Conservation (phyloP, 371 early-diverging fungal genomes). For the Mortierella sp. region DNA sequence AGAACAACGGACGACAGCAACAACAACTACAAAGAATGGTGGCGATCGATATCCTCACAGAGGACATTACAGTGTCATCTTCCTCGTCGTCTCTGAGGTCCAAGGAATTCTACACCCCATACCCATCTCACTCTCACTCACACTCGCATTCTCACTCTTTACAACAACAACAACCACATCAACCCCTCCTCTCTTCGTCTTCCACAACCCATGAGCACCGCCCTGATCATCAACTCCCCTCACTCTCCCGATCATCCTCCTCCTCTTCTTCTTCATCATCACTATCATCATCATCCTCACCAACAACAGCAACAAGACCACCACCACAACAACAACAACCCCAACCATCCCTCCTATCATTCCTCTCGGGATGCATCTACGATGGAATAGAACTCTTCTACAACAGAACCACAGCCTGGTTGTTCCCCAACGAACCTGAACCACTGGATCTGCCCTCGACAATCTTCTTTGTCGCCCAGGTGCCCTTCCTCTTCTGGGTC, state of each 20-base stretch:
- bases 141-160: neutral
- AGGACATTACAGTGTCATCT: neutral
- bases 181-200: neutral
- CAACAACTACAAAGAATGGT: neutral
- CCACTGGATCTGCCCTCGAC: slow-evolving; percentile 38
- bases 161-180: neutral
- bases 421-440: slow-evolving; percentile 45
- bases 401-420: slow-evolving; percentile 26
- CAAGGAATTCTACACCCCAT: neutral
- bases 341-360: neutral
- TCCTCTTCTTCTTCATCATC: slow-evolving; percentile 6
- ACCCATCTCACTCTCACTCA: neutral
- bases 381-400: slow-evolving; percentile 5
- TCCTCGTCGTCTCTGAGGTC: neutral
- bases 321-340: neutral
- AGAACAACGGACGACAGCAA: neutral
- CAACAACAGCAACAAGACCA: no score
- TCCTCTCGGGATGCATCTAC: neutral
- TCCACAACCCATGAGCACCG: neutral
- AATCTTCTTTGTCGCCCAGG: slow-evolving; percentile 39
- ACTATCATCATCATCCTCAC: neutral
- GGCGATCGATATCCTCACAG: neutral
- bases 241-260: neutral
- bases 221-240: neutral
- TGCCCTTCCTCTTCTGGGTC: slow-evolving; percentile 19